These are phyloP conservation scores for Diaporthe ilicicola DNA, from an alignment of 2,329 filamentous ascomycete genomes.

Conservation along the genomic window DNA sequence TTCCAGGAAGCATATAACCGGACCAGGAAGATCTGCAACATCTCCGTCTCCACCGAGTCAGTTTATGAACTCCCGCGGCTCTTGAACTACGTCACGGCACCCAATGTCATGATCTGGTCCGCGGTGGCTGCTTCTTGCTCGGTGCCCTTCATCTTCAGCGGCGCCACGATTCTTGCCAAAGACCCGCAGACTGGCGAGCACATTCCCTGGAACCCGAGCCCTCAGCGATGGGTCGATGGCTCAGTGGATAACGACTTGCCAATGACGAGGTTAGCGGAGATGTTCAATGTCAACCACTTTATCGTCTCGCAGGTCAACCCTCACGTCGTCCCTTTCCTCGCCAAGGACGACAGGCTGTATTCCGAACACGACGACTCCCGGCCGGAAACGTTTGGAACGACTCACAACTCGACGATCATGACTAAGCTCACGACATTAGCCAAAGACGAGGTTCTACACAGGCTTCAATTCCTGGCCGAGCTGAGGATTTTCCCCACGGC, in stretches of 20 bases:
- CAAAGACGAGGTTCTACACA: conserved; percentile 81
- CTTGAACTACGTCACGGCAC: conserved; percentile 91
- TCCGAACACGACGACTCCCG: conserved; percentile 42
- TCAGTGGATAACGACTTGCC: conserved; percentile 95
- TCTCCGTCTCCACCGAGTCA: conserved; percentile 88
- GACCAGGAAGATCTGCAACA: conserved; percentile 91
- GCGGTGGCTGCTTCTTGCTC: conserved; percentile 97
- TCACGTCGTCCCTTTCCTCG: conserved; percentile 87
- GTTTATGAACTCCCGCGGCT: conserved; percentile 87
- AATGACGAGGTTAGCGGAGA: conserved; percentile 87
- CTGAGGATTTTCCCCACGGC: conserved; percentile 82
- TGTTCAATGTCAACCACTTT: conserved; percentile 99
- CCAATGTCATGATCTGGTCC: conserved; percentile 96
- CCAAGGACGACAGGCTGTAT: conserved; percentile 72
- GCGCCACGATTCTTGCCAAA: conserved; percentile 82
- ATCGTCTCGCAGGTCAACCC: conserved; percentile 98
- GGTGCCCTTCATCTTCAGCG: conserved; percentile 85
- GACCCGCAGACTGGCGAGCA: conserved; percentile 81
- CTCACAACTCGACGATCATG: conserved; percentile 19
- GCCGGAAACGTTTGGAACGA: conserved; percentile 51
- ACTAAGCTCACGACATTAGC: conserved; percentile 73
- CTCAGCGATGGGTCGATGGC: conserved; percentile 90
- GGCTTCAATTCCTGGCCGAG: conserved; percentile 82
- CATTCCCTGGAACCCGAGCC: conserved; percentile 84
- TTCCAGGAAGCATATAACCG: conserved; percentile 97